Conservation (phyloP, 345 rosid species). For the Arabis hirsuta region DNA sequence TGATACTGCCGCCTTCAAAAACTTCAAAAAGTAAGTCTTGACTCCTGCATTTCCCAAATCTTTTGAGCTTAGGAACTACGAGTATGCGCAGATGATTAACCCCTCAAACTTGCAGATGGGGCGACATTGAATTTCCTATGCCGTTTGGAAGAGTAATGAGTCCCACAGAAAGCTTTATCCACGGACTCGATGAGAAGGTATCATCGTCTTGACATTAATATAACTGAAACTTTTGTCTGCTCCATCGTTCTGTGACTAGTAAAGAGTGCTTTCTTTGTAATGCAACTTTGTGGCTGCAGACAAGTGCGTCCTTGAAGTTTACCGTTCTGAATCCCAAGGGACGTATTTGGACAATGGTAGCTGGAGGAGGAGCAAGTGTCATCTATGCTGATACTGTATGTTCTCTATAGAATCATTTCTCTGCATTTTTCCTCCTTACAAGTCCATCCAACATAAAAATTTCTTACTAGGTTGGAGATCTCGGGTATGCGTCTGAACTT, state of each 20-base stretch:
- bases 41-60: background rate
- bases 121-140: conserved; percentile 81
- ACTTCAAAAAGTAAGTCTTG: conserved; percentile 78
- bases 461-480: conserved; percentile 82
- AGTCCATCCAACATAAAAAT: background rate
- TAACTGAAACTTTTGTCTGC: background rate
- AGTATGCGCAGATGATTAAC: conserved; percentile 6
- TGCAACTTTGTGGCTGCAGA: conserved; percentile 50
- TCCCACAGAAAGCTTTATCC: conserved; percentile 81
- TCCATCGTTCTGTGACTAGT: conserved; percentile 10
- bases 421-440: conserved; percentile 8
- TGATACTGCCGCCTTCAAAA: conserved; percentile 95
- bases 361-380: conserved; percentile 99
- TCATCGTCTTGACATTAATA: background rate
- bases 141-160: conserved; percentile 98
- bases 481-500: conserved; percentile 87
- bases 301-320: conserved; percentile 95
- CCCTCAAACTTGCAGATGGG: conserved; percentile 66
- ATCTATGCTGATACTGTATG: conserved; percentile 91
- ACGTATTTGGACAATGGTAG: conserved; percentile 95
- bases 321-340: conserved; percentile 94
- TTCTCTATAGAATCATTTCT: conserved; percentile 17
- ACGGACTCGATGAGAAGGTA: conserved; percentile 96
- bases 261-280: background rate
- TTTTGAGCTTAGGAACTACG: background rate